Evolutionary conservation across 2,329 filamentous ascomycete species (phyloP).

Genomic region (Boeremia lycopersici): DNA sequence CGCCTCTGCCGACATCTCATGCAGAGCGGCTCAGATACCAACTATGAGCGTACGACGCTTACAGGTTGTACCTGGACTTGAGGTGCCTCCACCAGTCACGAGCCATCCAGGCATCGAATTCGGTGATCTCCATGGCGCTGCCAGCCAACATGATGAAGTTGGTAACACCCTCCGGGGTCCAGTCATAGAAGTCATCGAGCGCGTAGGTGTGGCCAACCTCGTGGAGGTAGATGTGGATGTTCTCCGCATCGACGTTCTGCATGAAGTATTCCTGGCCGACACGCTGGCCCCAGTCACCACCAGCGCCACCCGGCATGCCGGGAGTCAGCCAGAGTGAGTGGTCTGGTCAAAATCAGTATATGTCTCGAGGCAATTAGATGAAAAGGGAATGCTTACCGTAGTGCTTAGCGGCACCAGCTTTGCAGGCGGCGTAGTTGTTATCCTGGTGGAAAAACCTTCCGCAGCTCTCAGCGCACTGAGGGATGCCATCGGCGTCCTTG

Average conservation of each 20-base stretch:
- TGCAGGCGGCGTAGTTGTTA: slow-evolving; percentile 50
- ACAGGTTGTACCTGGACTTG: slow-evolving; percentile 30
- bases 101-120: slow-evolving; percentile 59
- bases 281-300: slow-evolving; percentile 57
- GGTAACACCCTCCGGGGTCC: slow-evolving; percentile 50
- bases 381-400: slow-evolving; percentile 33
- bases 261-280: slow-evolving; percentile 55
- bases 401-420: slow-evolving; percentile 48
- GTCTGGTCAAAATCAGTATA: slow-evolving; percentile 21
- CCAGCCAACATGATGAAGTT: slow-evolving; percentile 57
- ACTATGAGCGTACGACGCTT: not conserved
- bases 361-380: not conserved
- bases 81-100: slow-evolving; percentile 55
- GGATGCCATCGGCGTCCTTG: slow-evolving; percentile 48
- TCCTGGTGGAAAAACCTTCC: slow-evolving; percentile 56
- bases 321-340: slow-evolving; percentile 57
- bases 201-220: slow-evolving; percentile 54
- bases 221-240: slow-evolving; percentile 56
- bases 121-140: slow-evolving; percentile 50
- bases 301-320: slow-evolving; percentile 53
- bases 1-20: not conserved
- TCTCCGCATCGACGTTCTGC: slow-evolving; percentile 42
- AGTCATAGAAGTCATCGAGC: slow-evolving; percentile 54
- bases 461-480: slow-evolving; percentile 52
- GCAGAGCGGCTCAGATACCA: not conserved